Evolutionary conservation across 2,329 filamentous ascomycete genomes (phyloP), one percentile per base, ranked within the genome.

Genomic region (Dactylonectria macrodidyma): DNA sequence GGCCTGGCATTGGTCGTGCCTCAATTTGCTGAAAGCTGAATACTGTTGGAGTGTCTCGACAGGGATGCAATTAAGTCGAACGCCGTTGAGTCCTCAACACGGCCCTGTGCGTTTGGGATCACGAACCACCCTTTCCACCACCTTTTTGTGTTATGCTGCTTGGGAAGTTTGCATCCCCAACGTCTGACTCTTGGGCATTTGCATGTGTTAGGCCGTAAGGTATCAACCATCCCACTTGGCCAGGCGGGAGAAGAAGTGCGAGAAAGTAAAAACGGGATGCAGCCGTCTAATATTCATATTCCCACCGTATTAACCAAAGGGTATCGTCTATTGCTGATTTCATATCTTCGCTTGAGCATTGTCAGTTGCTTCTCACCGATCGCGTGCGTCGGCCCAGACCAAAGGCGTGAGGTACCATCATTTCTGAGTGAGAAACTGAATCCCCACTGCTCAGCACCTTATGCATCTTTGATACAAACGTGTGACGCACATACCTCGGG

Each of bases 271-370:
- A 11, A n/a, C 12, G 22, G 26, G 3, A 47, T 52, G 59, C 12
- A 48, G 54, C 14, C 12, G 19, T 47, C 48, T 7, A 8, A n/a
- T 19, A 48, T 50, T 38, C n/a, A 47, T 48, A 30, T 44, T 44
- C 36, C 12, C 14, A 22, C 30, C 6, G 24, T 54, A 22, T 41
- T 54, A 51, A 33, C 47, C 30, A 54, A 57, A 66, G 64, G 64
- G 59, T 62, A 66, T 66, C 54, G 33, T 62, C 33, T 54, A 33
- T 41, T n/a, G 16, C 24, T 58, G 22, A 9, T 50, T 59, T 34
- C 36, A 47, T 10, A 26, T 54, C 38, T 22, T 30, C 11, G 9
- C 26, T 9, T 34, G 30, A 24, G 58, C 16, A 1, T 54, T 14
- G 14, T 44, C 16, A 44, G 14, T 50, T 56, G 26, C n/a, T 7